phyloP scores from a whole-genome alignment of 192 early-diverging fungal genomes.

The Coemansia sp. region DNA sequence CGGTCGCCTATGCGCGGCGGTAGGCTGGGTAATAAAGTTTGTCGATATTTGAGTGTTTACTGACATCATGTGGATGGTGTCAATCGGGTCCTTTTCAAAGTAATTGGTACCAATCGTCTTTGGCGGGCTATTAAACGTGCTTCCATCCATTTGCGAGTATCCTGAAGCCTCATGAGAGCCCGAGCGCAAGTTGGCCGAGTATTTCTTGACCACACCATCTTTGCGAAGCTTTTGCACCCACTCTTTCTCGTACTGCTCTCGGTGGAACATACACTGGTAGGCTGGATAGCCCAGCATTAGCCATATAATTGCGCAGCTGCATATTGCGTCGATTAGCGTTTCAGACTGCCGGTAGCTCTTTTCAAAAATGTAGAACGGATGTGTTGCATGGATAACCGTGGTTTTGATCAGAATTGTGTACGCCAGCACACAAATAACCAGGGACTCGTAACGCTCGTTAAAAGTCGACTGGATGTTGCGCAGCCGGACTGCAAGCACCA shows the following conservation, averaged over 20 bases:
- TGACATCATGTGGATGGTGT: neutral
- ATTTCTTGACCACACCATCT: constrained; percentile 18
- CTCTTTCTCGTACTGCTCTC: constrained; percentile 20
- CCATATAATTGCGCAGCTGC: constrained; percentile 16
- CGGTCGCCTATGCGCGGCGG: neutral
- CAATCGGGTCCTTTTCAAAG: neutral
- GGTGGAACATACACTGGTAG: constrained; percentile 20
- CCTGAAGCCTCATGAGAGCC: constrained; percentile 5
- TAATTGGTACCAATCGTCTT: neutral
- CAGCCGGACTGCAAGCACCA: constrained; percentile 11
- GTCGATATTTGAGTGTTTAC: neutral
- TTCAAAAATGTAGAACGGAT: constrained; percentile 24
- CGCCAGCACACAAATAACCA: constrained; percentile 13
- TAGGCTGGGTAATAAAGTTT: neutral
- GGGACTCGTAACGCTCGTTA: constrained; percentile 7
- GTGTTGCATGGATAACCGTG: constrained; percentile 21
- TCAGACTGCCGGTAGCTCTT: constrained; percentile 17
- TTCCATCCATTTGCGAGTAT: constrained; percentile 17
- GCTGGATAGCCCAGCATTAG: constrained; percentile 28
- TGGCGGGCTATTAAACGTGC: neutral
- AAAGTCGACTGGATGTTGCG: constrained; percentile 24
- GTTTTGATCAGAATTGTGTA: constrained; percentile 27
- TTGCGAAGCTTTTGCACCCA: constrained; percentile 28
- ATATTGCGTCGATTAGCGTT: constrained; percentile 16
- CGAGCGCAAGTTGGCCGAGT: constrained; percentile 11